phyloP scores from a whole-genome alignment of 768 basidiomycete species.

The Fomitopsis serialis region DNA sequence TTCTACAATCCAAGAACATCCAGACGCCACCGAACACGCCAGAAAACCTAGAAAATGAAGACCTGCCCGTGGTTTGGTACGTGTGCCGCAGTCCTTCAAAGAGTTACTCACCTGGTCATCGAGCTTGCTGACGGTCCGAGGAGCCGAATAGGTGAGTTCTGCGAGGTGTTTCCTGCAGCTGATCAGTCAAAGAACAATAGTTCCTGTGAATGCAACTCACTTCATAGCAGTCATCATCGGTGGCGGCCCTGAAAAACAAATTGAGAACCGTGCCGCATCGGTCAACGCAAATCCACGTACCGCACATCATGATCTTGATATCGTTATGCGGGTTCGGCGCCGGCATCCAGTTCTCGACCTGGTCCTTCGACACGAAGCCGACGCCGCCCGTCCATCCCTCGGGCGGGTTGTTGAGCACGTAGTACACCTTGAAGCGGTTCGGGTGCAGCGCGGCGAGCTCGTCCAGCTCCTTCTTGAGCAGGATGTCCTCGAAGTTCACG shows the following conservation, averaged over 20 bases:
- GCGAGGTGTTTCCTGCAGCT: conserved; percentile 75
- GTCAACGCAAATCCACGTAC: conserved; percentile 30
- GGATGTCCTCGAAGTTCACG: conserved; percentile 88
- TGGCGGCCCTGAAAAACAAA: conserved; percentile 46
- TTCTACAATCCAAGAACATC: not conserved
- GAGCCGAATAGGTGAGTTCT: conserved; percentile 82
- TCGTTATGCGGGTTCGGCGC: conserved; percentile 39
- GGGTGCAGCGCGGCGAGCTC: conserved; percentile 59
- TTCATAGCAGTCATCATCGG: conserved; percentile 81
- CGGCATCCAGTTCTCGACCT: conserved; percentile 83
- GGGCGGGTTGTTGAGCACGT: conserved; percentile 95
- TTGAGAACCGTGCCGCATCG: not conserved
- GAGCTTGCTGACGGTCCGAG: conserved; percentile 89
- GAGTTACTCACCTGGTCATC: conserved; percentile 62
- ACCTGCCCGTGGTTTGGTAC: conserved; percentile 10
- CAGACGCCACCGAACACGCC: not conserved
- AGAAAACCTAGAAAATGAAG: conserved; percentile 17
- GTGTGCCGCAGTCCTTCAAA: not conserved
- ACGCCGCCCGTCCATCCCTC: conserved; percentile 80
- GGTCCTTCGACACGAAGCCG: conserved; percentile 91
- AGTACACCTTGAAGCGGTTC: conserved; percentile 72
- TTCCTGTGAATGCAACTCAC: conserved; percentile 31
- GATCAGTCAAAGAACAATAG: not conserved
- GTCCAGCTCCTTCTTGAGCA: conserved; percentile 86
- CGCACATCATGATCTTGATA: conserved; percentile 86